phyloP scores from a whole-genome alignment of 495 filamentous ascomycete genomes.

The Penicillium cataractarum region DNA sequence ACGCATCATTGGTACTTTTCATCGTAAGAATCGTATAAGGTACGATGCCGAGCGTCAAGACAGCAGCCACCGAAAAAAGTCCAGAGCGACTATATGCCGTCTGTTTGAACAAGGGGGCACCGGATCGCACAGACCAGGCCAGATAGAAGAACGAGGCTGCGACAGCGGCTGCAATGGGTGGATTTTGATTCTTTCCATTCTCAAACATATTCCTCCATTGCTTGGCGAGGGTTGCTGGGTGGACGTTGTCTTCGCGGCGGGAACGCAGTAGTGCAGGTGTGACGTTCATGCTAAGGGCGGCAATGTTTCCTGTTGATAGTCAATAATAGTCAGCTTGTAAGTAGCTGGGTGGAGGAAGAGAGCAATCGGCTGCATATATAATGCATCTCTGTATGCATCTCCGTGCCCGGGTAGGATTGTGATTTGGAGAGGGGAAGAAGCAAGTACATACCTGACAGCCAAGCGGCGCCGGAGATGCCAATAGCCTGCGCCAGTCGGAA shows the following conservation, averaged over 20 bases:
- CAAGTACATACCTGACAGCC: conserved; percentile 33
- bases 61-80: conserved; percentile 35
- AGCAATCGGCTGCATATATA: neutral
- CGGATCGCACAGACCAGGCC: conserved; percentile 37
- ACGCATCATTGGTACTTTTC: conserved; percentile 26
- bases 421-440: neutral
- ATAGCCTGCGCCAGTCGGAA: conserved; percentile 38
- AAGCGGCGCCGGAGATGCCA: conserved; percentile 37
- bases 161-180: conserved; percentile 33
- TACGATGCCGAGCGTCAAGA: conserved; percentile 40
- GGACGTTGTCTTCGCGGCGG: conserved; percentile 32
- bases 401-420: neutral
- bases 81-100: conserved; percentile 12
- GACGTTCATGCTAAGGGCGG: conserved; percentile 32
- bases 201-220: conserved; percentile 39
- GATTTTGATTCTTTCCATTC: conserved; percentile 39
- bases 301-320: conserved; percentile 39
- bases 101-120: conserved; percentile 31
- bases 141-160: conserved; percentile 44
- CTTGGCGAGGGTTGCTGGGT: conserved; percentile 26
- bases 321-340: neutral
- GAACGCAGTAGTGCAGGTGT: conserved; percentile 39
- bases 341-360: neutral
- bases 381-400: neutral
- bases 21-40: conserved; percentile 40